These are phyloP conservation scores for Coemansia sp. DNA, from an alignment of 192 early-diverging fungal species.

Conservation along the genomic window DNA sequence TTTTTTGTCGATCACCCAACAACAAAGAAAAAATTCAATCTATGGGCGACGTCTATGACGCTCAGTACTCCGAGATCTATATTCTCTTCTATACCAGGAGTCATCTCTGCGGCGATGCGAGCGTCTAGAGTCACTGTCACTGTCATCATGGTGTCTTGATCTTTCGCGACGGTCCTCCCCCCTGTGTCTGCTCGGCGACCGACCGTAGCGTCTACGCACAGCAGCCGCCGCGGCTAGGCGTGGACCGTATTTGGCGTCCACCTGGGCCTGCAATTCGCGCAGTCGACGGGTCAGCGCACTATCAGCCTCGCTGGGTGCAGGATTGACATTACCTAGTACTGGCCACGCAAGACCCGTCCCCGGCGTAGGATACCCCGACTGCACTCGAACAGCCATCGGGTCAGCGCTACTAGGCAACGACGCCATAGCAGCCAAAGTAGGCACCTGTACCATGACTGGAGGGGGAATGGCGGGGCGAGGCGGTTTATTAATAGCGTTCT, in stretches of 20 bases:
- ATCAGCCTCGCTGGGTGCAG: not conserved
- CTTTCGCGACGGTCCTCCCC: not conserved
- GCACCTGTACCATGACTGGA: constrained; percentile 10
- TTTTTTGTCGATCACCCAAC: too few relatives aligned
- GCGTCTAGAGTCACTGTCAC: not conserved
- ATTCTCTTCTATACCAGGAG: constrained; percentile 4
- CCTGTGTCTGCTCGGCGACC: constrained; percentile 15
- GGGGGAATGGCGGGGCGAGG: not conserved
- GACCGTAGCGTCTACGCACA: not conserved
- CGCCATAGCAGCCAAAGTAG: constrained; percentile 41
- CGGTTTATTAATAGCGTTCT: constrained; percentile 77
- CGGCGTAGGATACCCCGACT: not conserved
- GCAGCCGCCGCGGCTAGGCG: not conserved
- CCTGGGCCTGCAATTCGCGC: constrained; percentile 21
- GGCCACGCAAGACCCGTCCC: constrained; percentile 39
- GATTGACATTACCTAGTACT: constrained; percentile 30
- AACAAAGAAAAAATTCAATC: not conserved
- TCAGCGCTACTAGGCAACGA: constrained; percentile 32
- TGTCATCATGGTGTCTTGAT: not conserved
- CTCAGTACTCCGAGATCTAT: constrained; percentile 28
- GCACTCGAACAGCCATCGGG: constrained; percentile 8
- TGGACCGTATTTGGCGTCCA: constrained; percentile 27
- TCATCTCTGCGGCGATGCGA: constrained; percentile 18
- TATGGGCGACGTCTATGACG: constrained; percentile 22
- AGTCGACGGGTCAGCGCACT: constrained; percentile 8